Evolutionary conservation across 106 monocot species (phyloP).

Genomic region (Dendrobium officinale): DNA sequence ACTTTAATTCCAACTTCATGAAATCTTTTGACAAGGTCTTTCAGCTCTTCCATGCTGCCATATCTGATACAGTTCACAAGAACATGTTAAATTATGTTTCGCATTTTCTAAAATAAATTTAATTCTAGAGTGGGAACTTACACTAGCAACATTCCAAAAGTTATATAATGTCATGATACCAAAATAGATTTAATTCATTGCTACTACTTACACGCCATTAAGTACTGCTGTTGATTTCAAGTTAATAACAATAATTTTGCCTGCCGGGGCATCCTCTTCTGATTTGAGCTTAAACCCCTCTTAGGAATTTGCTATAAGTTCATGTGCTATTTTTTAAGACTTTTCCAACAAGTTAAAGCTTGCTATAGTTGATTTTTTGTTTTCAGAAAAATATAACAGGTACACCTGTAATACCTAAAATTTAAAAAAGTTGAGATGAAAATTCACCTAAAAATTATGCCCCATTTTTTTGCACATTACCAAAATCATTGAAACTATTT

Average conservation of each 20-base stretch:
- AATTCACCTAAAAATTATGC: too few relatives aligned
- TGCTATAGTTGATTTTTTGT: background rate
- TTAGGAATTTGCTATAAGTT: background rate
- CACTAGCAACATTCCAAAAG: background rate
- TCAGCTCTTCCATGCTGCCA: slow-evolving; percentile 80
- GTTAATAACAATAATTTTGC: background rate
- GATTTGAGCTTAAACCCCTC: too few relatives aligned
- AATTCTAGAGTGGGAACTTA: background rate
- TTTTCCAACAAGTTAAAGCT: background rate
- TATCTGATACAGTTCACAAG: slow-evolving; percentile 48
- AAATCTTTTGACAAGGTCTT: slow-evolving; percentile 55
- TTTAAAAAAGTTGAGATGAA: too few relatives aligned
- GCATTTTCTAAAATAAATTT: background rate
- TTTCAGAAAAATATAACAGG: background rate
- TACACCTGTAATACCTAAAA: background rate
- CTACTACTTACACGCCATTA: background rate
- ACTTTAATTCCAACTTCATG: slow-evolving; percentile 80
- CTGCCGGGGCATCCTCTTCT: background rate
- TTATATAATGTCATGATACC: background rate
- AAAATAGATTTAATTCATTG: background rate
- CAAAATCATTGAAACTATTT: too few relatives aligned
- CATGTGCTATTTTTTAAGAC: background rate
- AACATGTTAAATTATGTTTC: slow-evolving; percentile 3
- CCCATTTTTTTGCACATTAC: too few relatives aligned
- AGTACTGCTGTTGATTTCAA: background rate